phyloP scores from a whole-genome alignment of 2,329 filamentous ascomycete genomes.

The Dothiorella sarmentorum region DNA sequence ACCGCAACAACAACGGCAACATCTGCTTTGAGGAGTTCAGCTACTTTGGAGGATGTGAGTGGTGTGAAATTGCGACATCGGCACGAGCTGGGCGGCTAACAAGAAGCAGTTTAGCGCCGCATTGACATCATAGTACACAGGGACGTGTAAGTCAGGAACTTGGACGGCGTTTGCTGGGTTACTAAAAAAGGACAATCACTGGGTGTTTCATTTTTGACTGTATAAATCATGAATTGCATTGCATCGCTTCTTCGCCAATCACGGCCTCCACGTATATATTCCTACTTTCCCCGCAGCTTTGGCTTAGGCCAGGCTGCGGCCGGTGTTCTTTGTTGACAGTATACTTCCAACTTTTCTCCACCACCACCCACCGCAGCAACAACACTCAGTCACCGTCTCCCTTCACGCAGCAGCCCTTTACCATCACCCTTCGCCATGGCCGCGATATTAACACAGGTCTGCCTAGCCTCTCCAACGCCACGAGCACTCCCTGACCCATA shows the following conservation, averaged over 20 bases:
- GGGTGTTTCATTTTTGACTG: too few relatives aligned
- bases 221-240: background rate
- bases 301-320: background rate
- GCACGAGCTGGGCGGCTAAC: background rate
- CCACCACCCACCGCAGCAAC: background rate
- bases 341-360: background rate
- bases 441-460: background rate
- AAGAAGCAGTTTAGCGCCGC: slow-evolving; percentile 1
- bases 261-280: background rate
- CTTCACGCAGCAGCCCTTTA: background rate
- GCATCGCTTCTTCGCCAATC: background rate
- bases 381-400: background rate
- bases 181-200: background rate
- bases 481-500: slow-evolving; percentile 4
- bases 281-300: background rate
- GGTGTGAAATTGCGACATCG: background rate
- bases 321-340: slow-evolving; percentile 7
- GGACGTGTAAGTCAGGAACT: background rate
- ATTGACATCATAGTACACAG: background rate
- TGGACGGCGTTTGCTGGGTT: background rate
- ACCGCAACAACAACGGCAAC: slow-evolving; percentile 16
- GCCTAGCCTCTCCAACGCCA: background rate
- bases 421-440: background rate
- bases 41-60: slow-evolving; percentile 12
- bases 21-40: slow-evolving; percentile 16